Conservation (phyloP, 1,284 basidiomycete genomes). For the Trametes polyzona region DNA sequence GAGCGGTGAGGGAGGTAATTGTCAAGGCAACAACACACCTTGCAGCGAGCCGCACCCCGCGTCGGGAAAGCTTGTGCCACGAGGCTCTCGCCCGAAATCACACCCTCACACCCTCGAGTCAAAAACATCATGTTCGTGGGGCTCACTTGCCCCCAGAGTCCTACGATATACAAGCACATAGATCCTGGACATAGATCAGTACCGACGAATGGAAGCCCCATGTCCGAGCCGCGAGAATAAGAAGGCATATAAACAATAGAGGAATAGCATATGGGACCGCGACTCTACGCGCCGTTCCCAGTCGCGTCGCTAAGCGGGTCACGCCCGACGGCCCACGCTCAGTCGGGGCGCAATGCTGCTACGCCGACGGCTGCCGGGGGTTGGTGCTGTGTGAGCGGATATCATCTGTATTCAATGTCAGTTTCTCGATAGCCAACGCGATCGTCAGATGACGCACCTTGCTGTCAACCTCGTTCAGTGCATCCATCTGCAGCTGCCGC, state of each 20-base stretch:
- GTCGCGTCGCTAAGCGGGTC: neutral
- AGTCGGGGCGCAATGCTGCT: conserved; percentile 38
- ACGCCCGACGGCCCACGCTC: conserved; percentile 1
- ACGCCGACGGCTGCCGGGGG: conserved; percentile 33
- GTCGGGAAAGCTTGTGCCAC: conserved; percentile 8
- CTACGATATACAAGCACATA: conserved; percentile 12
- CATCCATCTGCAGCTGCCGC: conserved; percentile 38
- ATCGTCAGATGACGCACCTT: conserved; percentile 32
- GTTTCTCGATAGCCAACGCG: neutral
- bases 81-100: conserved; percentile 3
- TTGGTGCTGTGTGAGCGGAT: conserved; percentile 21
- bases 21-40: conserved; percentile 21
- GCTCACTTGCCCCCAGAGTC: neutral
- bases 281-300: conserved; percentile 5
- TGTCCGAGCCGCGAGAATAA: conserved; percentile 5
- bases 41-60: neutral
- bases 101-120: conserved; percentile 2
- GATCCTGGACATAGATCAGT: conserved; percentile 16
- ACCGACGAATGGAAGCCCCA: neutral
- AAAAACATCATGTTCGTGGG: conserved; percentile 1
- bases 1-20: neutral
- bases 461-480: conserved; percentile 38
- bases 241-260: conserved; percentile 10
- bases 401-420: conserved; percentile 14
- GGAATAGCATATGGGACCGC: conserved; percentile 1